Percentiles rank a stretch among this genome's conserved stretches.
Conservation (phyloP, 306 rosid genomes). For the Vachellia pachyceras region DNA sequence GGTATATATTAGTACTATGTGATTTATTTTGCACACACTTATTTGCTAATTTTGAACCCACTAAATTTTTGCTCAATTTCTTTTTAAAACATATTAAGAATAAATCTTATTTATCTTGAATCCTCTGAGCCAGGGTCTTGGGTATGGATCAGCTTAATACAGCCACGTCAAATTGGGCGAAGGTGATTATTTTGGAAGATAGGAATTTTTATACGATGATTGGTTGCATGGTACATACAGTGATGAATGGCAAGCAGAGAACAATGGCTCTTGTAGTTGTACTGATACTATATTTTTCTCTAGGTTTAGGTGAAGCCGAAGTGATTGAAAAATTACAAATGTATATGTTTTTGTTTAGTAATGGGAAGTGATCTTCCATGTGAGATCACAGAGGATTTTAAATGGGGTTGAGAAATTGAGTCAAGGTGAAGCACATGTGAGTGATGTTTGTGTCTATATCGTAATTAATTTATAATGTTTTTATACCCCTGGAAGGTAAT, state of each 20-base stretch:
- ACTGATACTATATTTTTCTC: not conserved
- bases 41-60: too few relatives aligned
- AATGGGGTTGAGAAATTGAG: not conserved
- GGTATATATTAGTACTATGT: too few relatives aligned
- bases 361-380: not conserved
- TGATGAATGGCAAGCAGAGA: too few relatives aligned
- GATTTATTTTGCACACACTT: too few relatives aligned
- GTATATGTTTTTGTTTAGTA: not conserved
- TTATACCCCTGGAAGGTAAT: not conserved
- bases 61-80: too few relatives aligned
- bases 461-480: not conserved
- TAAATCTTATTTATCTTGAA: too few relatives aligned
- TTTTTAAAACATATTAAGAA: too few relatives aligned
- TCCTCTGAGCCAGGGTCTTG: too few relatives aligned
- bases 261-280: too few relatives aligned
- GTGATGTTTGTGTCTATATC: not conserved
- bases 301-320: not conserved
- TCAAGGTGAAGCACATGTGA: not conserved
- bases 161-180: not conserved
- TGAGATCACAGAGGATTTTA: not conserved
- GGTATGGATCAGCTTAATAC: too few relatives aligned
- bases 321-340: not conserved
- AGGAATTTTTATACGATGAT: not conserved
- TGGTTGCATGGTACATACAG: not conserved
- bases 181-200: not conserved